Evolutionary conservation across 2,329 filamentous ascomycete genomes (phyloP).

Genomic region (Epicoccum nigrum): DNA sequence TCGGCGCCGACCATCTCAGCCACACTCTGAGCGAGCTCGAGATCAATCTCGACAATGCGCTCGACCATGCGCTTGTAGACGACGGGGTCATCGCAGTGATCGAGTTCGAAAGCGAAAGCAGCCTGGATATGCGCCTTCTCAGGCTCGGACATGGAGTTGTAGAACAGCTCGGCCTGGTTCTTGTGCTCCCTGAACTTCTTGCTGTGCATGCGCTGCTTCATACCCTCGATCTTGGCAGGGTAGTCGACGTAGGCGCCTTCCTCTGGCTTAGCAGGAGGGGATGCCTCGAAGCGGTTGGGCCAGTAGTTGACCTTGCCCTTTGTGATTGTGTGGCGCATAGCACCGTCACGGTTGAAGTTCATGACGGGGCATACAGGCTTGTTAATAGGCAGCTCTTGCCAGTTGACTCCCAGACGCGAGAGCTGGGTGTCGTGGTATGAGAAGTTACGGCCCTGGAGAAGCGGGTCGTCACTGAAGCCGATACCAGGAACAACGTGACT

Average conservation of each 20-base stretch:
- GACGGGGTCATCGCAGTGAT: slow-evolving; percentile 79
- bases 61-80: slow-evolving; percentile 75
- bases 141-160: slow-evolving; percentile 72
- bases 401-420: slow-evolving; percentile 73
- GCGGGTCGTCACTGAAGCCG: slow-evolving; percentile 76
- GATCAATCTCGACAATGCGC: slow-evolving; percentile 74
- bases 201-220: slow-evolving; percentile 72
- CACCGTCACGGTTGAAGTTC: slow-evolving; percentile 78
- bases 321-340: slow-evolving; percentile 73
- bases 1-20: slow-evolving; percentile 72
- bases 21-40: slow-evolving; percentile 70
- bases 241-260: slow-evolving; percentile 75
- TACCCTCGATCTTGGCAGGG: slow-evolving; percentile 67
- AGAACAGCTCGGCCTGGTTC: slow-evolving; percentile 81
- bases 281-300: slow-evolving; percentile 72
- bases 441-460: slow-evolving; percentile 75
- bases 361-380: slow-evolving; percentile 75
- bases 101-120: slow-evolving; percentile 73
- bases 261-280: slow-evolving; percentile 64
- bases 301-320: slow-evolving; percentile 79
- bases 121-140: slow-evolving; percentile 69
- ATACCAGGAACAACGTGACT: slow-evolving; percentile 79
- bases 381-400: slow-evolving; percentile 79
- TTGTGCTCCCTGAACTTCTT: slow-evolving; percentile 80
- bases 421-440: slow-evolving; percentile 72